Percentiles rank a stretch among this genome's conserved stretches.
phyloP scores from a whole-genome alignment of 768 basidiomycete genomes.

The Tulasnella sp. region DNA sequence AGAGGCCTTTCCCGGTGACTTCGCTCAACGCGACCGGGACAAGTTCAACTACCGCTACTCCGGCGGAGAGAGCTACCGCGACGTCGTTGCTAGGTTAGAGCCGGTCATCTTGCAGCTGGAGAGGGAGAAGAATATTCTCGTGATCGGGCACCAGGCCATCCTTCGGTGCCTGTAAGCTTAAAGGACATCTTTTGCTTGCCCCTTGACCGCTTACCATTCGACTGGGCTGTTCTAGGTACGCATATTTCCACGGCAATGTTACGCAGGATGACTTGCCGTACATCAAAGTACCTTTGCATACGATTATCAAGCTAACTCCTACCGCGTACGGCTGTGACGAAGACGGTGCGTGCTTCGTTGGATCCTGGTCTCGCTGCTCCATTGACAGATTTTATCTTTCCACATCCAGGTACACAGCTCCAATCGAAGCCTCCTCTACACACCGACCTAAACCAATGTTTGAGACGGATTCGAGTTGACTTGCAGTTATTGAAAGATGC shows the following conservation, averaged over 20 bases:
- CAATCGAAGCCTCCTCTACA: slow-evolving; percentile 26
- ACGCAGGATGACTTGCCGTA: slow-evolving; percentile 93
- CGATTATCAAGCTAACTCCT: slow-evolving; percentile 95
- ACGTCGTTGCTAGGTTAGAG: slow-evolving; percentile 90
- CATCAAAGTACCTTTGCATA: slow-evolving; percentile 94
- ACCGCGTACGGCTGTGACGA: slow-evolving; percentile 99
- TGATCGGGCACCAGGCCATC: slow-evolving; percentile 94
- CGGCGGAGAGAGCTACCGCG: slow-evolving; percentile 95
- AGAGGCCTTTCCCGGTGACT: slow-evolving; percentile 95
- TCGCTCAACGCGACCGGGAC: slow-evolving; percentile 95
- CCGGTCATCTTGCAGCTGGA: slow-evolving; percentile 99
- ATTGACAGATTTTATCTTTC: neutral
- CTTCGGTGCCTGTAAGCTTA: slow-evolving; percentile 51
- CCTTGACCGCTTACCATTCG: neutral
- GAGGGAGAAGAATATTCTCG: slow-evolving; percentile 92
- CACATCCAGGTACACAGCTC: slow-evolving; percentile 22
- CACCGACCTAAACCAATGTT: slow-evolving; percentile 26
- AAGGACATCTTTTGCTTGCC: neutral
- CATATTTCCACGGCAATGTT: slow-evolving; percentile 87
- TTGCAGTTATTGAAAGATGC: too few species aligned
- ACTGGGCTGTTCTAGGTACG: slow-evolving; percentile 61
- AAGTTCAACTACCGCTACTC: slow-evolving; percentile 99
- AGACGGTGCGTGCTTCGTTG: slow-evolving; percentile 51
- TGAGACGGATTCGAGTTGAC: neutral
- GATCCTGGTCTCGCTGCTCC: neutral